phyloP scores from a whole-genome alignment of 1,139 yeast species.

The Saccharomycopsis hybrid region DNA sequence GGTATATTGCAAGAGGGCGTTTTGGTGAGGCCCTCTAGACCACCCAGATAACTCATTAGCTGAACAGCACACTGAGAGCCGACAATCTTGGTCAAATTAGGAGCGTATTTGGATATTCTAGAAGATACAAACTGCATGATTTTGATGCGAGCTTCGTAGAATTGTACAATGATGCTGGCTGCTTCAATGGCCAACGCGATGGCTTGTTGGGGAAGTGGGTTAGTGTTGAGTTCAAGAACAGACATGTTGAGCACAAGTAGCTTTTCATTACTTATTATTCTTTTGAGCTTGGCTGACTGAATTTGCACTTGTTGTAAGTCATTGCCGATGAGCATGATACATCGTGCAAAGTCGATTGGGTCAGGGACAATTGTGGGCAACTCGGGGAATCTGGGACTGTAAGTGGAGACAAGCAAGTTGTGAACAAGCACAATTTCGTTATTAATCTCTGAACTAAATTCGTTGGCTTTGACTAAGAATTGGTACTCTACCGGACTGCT shows the following conservation, averaged over 20 bases:
- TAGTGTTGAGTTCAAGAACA: constrained; percentile 40
- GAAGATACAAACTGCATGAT: constrained; percentile 52
- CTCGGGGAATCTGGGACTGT: constrained; percentile 64
- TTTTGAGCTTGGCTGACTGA: constrained; percentile 32
- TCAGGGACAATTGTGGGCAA: constrained; percentile 57
- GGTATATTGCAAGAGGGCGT: constrained; percentile 84
- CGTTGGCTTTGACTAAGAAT: constrained; percentile 51
- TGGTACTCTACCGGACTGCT: constrained; percentile 32
- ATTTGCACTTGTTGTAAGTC: constrained; percentile 33
- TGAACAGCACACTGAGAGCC: constrained; percentile 75
- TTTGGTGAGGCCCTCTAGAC: constrained; percentile 57
- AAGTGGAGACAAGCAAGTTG: constrained; percentile 45
- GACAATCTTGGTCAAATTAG: constrained; percentile 68
- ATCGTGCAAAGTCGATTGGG: constrained; percentile 56
- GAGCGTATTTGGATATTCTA: constrained; percentile 59
- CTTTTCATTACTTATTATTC: constrained; percentile 53
- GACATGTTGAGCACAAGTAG: constrained; percentile 71
- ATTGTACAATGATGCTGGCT: constrained; percentile 41
- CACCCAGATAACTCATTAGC: constrained; percentile 59
- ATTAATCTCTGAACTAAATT: constrained; percentile 47
- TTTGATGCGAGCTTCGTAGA: constrained; percentile 38
- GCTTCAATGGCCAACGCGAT: constrained; percentile 38
- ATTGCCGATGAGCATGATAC: constrained; percentile 49
- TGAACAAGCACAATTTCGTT: constrained; percentile 49
- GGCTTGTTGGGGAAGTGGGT: constrained; percentile 32